Conservation (phyloP, 2,329 filamentous ascomycete species). For the Didymella segeticola region DNA sequence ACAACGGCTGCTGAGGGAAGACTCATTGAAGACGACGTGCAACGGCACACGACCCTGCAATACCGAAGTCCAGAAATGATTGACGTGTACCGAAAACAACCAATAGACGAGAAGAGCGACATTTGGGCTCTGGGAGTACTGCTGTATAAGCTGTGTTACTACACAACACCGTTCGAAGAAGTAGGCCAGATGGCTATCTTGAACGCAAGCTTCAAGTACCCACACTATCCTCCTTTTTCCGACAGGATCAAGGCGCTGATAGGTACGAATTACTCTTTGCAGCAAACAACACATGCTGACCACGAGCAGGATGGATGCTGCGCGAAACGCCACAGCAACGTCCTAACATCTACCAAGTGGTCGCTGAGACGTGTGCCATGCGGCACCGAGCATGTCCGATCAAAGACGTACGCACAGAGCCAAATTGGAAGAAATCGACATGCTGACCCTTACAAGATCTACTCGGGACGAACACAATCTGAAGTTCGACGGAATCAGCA, state of each 20-base stretch:
- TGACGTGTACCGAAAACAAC: conserved; percentile 94
- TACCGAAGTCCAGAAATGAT: conserved; percentile 99
- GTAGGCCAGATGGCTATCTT: conserved; percentile 96
- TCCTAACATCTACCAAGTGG: conserved; percentile 93
- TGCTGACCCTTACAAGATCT: conserved; percentile 53
- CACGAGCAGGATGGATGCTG: conserved; percentile 79
- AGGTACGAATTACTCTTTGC: conserved; percentile 60
- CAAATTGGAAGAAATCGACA: neutral
- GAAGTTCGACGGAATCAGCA: conserved; percentile 68
- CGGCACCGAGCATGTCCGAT: conserved; percentile 85
- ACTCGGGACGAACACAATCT: conserved; percentile 63
- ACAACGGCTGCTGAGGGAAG: conserved; percentile 87
- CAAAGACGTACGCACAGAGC: conserved; percentile 72
- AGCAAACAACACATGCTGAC: conserved; percentile 20
- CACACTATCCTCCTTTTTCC: conserved; percentile 86
- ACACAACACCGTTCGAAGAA: conserved; percentile 98
- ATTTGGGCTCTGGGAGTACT: conserved; percentile 97
- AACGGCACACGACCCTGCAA: conserved; percentile 95
- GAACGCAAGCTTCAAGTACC: conserved; percentile 93
- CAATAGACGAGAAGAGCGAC: conserved; percentile 98
- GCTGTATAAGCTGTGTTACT: conserved; percentile 98
- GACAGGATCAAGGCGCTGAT: conserved; percentile 89
- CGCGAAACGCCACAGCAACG: conserved; percentile 79
- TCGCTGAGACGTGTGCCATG: conserved; percentile 87
- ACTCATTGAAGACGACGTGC: conserved; percentile 93